These are phyloP conservation scores for Pseudopithomyces chartarum DNA, from an alignment of 2,329 filamentous ascomycete genomes.

Conservation along the genomic window DNA sequence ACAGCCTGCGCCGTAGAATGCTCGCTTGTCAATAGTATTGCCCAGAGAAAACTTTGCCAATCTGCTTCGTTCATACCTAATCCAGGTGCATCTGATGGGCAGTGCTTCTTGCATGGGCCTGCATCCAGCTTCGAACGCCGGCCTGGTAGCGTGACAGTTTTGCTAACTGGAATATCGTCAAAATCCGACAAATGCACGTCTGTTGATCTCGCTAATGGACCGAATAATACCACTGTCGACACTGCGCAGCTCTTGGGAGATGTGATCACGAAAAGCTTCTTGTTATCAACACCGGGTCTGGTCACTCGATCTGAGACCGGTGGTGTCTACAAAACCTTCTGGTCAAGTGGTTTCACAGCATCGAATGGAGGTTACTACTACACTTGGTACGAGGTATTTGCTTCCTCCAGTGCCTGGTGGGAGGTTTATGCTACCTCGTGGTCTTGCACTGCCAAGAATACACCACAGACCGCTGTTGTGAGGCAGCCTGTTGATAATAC, in stretches of 20 bases:
- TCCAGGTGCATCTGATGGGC: slow-evolving; percentile 22
- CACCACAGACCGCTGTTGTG: slow-evolving; percentile 28
- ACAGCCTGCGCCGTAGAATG: slow-evolving; percentile 36
- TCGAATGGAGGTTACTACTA: slow-evolving; percentile 25
- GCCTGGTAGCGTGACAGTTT: slow-evolving; percentile 24
- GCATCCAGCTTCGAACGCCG: slow-evolving; percentile 14
- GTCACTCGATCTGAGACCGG: slow-evolving; percentile 24
- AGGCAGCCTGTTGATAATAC: slow-evolving; percentile 15
- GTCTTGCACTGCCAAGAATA: slow-evolving; percentile 25
- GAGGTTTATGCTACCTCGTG: slow-evolving; percentile 31
- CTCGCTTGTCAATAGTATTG: slow-evolving; percentile 30
- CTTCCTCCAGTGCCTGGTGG: slow-evolving; percentile 34
- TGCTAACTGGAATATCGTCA: slow-evolving; percentile 27
- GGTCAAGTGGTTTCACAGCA: slow-evolving; percentile 28
- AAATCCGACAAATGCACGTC: slow-evolving; percentile 26
- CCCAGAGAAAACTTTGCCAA: slow-evolving; percentile 27
- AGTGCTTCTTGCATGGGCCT: slow-evolving; percentile 24
- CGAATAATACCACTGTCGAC: slow-evolving; percentile 17
- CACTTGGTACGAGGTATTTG: slow-evolving; percentile 28
- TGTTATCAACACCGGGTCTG: slow-evolving; percentile 29
- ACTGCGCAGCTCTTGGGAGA: slow-evolving; percentile 27
- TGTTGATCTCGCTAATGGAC: slow-evolving; percentile 6
- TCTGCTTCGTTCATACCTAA: slow-evolving; percentile 27
- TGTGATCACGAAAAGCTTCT: slow-evolving; percentile 22
- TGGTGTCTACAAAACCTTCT: slow-evolving; percentile 26